Evolutionary conservation across 345 rosid genomes (phyloP).

Genomic region (Aquilaria yunnanensis): DNA sequence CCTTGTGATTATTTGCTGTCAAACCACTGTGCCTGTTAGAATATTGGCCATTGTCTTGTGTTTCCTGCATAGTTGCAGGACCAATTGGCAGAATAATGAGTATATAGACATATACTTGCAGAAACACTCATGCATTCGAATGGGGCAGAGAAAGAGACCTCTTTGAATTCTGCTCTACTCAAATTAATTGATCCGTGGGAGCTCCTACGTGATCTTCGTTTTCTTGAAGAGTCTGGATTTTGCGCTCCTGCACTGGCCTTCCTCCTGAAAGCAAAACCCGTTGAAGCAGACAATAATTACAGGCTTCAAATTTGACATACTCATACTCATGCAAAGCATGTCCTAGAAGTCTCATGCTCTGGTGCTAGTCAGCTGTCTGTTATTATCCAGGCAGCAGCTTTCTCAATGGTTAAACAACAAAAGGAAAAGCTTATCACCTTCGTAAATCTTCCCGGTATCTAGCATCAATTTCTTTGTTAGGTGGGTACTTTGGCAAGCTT

Average conservation of each 20-base stretch:
- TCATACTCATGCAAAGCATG: background rate
- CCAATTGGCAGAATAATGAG: background rate
- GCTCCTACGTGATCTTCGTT: conserved; percentile 31
- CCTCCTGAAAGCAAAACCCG: conserved; percentile 35
- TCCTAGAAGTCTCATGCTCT: background rate
- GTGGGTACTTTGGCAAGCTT: conserved; percentile 64
- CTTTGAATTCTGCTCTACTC: conserved; percentile 23
- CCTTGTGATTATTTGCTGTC: conserved; percentile 5
- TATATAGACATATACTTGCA: no score
- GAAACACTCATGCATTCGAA: background rate
- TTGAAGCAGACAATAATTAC: background rate
- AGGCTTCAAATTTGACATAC: background rate
- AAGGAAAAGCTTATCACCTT: conserved; percentile 30
- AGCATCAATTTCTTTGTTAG: conserved; percentile 78
- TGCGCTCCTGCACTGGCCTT: conserved; percentile 32
- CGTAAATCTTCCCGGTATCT: conserved; percentile 52
- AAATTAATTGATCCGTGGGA: conserved; percentile 27
- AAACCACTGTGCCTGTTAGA: conserved; percentile 11
- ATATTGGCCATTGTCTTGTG: conserved; percentile 18
- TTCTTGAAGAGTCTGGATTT: conserved; percentile 39
- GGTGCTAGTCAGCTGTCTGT: background rate
- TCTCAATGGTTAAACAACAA: background rate
- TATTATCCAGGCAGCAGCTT: no score
- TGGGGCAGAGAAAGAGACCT: conserved; percentile 25
- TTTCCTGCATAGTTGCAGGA: conserved; percentile 29